Evolutionary conservation across 768 basidiomycete genomes (phyloP).

Genomic region (Phaeotremella skinneri): DNA sequence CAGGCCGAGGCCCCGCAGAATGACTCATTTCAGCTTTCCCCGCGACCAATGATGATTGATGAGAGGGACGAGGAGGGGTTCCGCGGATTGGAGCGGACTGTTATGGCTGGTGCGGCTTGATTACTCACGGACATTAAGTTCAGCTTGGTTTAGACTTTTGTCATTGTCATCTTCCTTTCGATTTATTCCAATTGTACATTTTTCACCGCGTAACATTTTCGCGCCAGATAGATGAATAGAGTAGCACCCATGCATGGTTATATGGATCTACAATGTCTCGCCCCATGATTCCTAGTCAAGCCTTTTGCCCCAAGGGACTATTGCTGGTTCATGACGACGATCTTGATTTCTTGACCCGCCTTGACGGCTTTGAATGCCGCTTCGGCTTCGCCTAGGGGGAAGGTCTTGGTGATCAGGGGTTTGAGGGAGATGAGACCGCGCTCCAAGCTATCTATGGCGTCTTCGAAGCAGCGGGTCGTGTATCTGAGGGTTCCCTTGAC

Average conservation of each 20-base stretch:
- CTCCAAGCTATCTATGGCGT: constrained; percentile 10
- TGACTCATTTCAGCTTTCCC: not conserved
- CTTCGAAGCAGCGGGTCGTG: constrained; percentile 13
- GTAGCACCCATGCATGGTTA: too few species aligned
- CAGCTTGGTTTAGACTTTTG: too few species aligned
- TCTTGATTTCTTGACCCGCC: constrained; percentile 16
- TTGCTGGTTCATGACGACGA: constrained; percentile 25
- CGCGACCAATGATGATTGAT: not conserved
- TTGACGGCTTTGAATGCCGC: constrained; percentile 17
- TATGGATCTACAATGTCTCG: too few species aligned
- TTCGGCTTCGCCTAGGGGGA: constrained; percentile 7
- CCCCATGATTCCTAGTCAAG: too few species aligned
- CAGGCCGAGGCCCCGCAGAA: not conserved
- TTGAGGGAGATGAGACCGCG: constrained; percentile 15
- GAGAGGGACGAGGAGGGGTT: not conserved
- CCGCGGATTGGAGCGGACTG: not conserved
- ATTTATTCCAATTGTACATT: not conserved
- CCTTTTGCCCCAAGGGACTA: too few species aligned
- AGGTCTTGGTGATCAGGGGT: constrained; percentile 22
- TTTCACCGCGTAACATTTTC: too few species aligned
- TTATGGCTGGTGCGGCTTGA: not conserved
- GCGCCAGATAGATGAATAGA: too few species aligned
- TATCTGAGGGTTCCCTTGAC: constrained; percentile 1
- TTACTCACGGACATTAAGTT: constrained; percentile 1
- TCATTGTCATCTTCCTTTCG: constrained; percentile 1